These are phyloP conservation scores for Pontederia paniculata DNA, from an alignment of 176 grass and related monocot species.

Conservation along the genomic window DNA sequence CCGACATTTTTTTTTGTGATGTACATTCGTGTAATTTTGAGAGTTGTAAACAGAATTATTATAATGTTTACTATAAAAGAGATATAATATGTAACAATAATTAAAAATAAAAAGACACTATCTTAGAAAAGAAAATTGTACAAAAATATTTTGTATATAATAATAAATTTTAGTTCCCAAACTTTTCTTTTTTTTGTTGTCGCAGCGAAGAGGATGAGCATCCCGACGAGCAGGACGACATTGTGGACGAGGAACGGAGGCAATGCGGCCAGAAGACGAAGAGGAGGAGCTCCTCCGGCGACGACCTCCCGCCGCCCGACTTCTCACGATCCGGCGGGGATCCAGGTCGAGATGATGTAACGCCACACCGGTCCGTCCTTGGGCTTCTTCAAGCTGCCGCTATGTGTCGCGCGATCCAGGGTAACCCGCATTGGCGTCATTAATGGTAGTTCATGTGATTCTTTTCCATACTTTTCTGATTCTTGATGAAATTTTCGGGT, in stretches of 20 bases:
- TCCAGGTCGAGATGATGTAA: slow-evolving; percentile 68
- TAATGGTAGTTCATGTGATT: not conserved
- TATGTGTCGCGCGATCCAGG: slow-evolving; percentile 37
- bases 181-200: no score
- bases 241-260: slow-evolving; percentile 74
- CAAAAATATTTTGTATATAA: no score
- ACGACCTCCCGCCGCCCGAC: slow-evolving; percentile 37
- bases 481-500: not conserved
- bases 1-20: no score
- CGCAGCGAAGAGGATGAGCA: slow-evolving; percentile 34
- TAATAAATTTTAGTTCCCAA: no score
- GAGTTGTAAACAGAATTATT: no score
- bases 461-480: not conserved
- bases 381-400: slow-evolving; percentile 84
- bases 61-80: no score
- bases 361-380: slow-evolving; percentile 46
- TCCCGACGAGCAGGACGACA: slow-evolving; percentile 76
- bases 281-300: not conserved
- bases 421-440: slow-evolving; percentile 6
- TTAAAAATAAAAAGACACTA: no score
- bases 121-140: no score
- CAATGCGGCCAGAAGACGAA: slow-evolving; percentile 34
- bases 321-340: slow-evolving; percentile 44
- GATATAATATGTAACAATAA: no score
- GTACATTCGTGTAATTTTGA: no score